phyloP scores from a whole-genome alignment of 2,329 filamentous ascomycete species.

The Phaeosphaeriaceae sp. region DNA sequence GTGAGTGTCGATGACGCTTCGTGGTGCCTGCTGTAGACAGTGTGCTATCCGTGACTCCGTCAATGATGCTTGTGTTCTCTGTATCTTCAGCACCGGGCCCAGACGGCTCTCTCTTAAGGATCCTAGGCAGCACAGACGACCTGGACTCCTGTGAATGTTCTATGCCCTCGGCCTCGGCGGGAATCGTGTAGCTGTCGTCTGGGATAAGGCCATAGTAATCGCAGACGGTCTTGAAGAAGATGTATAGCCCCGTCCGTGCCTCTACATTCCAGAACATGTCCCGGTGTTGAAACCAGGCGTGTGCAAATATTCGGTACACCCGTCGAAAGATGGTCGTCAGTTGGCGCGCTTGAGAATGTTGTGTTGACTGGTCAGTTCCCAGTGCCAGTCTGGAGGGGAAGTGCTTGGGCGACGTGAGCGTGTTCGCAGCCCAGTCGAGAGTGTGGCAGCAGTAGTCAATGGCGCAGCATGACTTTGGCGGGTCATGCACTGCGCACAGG shows the following conservation, averaged over 20 bases:
- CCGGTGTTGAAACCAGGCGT: conserved; percentile 98
- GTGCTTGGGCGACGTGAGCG: conserved; percentile 91
- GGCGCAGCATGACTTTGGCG: conserved; percentile 94
- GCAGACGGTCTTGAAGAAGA: conserved; percentile 97
- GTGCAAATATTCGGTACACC: conserved; percentile 95
- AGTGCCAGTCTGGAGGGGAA: conserved; percentile 84
- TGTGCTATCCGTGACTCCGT: conserved; percentile 50
- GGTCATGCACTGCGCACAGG: conserved; percentile 94
- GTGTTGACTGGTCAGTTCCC: conserved; percentile 51
- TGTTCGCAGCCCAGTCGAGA: conserved; percentile 95
- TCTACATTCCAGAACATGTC: conserved; percentile 96
- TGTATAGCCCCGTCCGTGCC: conserved; percentile 86
- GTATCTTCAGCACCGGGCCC: conserved; percentile 26
- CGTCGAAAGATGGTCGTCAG: conserved; percentile 94
- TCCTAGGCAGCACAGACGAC: conserved; percentile 33
- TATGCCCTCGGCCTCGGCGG: conserved; percentile 87
- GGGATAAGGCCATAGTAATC: conserved; percentile 89
- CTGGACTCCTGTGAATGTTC: conserved; percentile 54
- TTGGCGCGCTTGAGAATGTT: conserved; percentile 72
- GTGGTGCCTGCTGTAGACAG: conserved; percentile 72
- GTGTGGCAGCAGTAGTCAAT: conserved; percentile 99
- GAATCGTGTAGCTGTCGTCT: conserved; percentile 94
- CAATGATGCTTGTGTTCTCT: conserved; percentile 26
- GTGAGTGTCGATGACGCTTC: conserved; percentile 81
- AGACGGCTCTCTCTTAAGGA: conserved; percentile 47